These are phyloP conservation scores for Arthrobotrys conoides DNA, from an alignment of 2,329 filamentous ascomycete genomes.

Conservation along the genomic window DNA sequence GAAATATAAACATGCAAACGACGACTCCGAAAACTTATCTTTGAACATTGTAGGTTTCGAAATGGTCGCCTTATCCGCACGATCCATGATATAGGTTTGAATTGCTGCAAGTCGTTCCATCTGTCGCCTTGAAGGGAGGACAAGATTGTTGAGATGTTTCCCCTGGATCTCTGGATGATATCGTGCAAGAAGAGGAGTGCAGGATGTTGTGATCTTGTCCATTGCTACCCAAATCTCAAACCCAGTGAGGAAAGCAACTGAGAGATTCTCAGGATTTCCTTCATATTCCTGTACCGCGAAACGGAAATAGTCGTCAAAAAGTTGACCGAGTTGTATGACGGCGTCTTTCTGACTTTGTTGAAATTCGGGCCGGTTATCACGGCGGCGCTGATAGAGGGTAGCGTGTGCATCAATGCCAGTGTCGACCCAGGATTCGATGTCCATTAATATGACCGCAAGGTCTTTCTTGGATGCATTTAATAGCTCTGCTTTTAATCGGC, in stretches of 20 bases:
- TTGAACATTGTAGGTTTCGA: slow-evolving; percentile 66
- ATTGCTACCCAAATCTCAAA: slow-evolving; percentile 74
- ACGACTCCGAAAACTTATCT: slow-evolving; percentile 65
- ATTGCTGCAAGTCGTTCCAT: slow-evolving; percentile 69
- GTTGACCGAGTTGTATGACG: slow-evolving; percentile 62
- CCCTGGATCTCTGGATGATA: slow-evolving; percentile 70
- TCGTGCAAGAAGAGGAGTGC: slow-evolving; percentile 68
- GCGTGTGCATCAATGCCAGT: slow-evolving; percentile 68
- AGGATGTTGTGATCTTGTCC: slow-evolving; percentile 69
- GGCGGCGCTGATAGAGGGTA: background rate
- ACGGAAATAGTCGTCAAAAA: slow-evolving; percentile 66
- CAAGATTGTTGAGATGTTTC: slow-evolving; percentile 68
- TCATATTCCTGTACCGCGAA: slow-evolving; percentile 66
- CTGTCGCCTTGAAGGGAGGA: slow-evolving; percentile 69
- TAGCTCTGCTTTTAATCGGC: background rate
- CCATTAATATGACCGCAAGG: slow-evolving; percentile 65
- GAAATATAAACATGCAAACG: slow-evolving; percentile 71
- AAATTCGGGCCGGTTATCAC: background rate
- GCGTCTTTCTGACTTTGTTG: slow-evolving; percentile 59
- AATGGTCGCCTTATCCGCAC: slow-evolving; percentile 62
- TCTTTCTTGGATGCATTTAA: slow-evolving; percentile 60
- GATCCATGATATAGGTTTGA: slow-evolving; percentile 70
- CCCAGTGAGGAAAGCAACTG: slow-evolving; percentile 72
- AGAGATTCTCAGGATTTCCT: slow-evolving; percentile 69
- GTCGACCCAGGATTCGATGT: slow-evolving; percentile 71